Percentiles rank a stretch among this genome's conserved stretches.
Conservation (phyloP, 2,329 filamentous ascomycete species). For the Clarireedia paspali region DNA sequence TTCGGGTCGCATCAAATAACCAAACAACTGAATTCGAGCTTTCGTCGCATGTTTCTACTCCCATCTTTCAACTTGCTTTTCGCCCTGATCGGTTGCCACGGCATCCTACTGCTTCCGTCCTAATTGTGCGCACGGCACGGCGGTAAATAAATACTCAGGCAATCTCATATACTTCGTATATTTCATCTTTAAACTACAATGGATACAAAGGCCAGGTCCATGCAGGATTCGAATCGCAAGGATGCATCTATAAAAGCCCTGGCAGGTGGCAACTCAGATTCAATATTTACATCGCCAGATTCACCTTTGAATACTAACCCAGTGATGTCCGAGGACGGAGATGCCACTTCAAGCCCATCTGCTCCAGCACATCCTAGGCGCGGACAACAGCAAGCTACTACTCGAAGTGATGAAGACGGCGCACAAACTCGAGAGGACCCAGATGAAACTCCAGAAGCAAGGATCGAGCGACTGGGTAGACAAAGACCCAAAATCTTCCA, state of each 20-base stretch:
- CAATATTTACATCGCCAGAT: not conserved
- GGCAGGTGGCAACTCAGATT: not conserved
- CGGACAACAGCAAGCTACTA: not conserved
- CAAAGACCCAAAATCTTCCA: constrained; percentile 47
- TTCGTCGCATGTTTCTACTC: not conserved
- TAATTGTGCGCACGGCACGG: not conserved
- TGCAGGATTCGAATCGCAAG: too few species aligned
- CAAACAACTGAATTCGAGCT: not conserved
- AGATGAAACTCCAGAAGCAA: constrained; percentile 26
- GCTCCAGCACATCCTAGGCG: not conserved
- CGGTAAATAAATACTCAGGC: not conserved
- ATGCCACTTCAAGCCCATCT: not conserved
- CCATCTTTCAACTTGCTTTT: not conserved
- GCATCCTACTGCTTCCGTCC: not conserved
- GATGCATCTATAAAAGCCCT: not conserved
- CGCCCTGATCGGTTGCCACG: not conserved
- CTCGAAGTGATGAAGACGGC: too few species aligned
- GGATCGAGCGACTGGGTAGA: constrained; percentile 48
- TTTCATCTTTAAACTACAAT: not conserved
- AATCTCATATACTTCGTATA: not conserved
- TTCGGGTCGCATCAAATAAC: not conserved
- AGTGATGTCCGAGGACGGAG: not conserved
- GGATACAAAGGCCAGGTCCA: not conserved
- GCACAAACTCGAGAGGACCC: not conserved
- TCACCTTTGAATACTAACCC: not conserved